Percentiles rank a stretch among this genome's conserved stretches.
Evolutionary conservation across 352 stramenopile species (phyloP).

Genomic region (Vaucheria bursata): DNA sequence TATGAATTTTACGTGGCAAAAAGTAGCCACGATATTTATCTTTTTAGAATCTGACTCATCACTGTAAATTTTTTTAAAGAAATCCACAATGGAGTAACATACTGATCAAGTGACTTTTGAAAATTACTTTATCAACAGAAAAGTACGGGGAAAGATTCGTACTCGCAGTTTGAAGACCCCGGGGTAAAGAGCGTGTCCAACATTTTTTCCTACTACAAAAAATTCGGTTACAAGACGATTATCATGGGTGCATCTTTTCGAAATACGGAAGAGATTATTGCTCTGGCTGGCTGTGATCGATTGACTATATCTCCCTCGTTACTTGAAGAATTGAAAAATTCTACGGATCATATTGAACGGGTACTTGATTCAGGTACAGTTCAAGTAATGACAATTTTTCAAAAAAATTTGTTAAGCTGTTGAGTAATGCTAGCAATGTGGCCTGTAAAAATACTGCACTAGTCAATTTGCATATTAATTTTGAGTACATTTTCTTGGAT

Average conservation of each 20-base stretch:
- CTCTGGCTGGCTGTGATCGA: slow-evolving; percentile 89
- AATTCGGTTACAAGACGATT: slow-evolving; percentile 76
- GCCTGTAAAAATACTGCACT: too few species aligned
- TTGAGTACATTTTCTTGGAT: too few species aligned
- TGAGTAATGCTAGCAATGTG: too few species aligned
- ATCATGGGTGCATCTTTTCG: slow-evolving; percentile 89
- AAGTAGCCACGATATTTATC: too few species aligned
- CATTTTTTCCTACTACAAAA: slow-evolving; percentile 71
- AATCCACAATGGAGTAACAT: too few species aligned
- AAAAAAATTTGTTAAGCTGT: too few species aligned
- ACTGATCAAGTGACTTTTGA: too few species aligned
- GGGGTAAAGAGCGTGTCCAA: slow-evolving; percentile 88
- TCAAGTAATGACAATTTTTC: too few species aligned
- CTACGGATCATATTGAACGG: not conserved
- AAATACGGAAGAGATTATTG: slow-evolving; percentile 91
- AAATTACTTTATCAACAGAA: slow-evolving; percentile 66
- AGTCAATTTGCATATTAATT: too few species aligned
- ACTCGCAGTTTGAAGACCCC: slow-evolving; percentile 84
- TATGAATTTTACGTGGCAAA: too few species aligned
- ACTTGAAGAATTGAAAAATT: slow-evolving; percentile 56
- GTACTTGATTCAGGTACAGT: not conserved
- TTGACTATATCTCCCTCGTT: slow-evolving; percentile 93
- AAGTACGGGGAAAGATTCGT: slow-evolving; percentile 62
- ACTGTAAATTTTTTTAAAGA: too few species aligned
- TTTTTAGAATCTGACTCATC: too few species aligned